Base-by-base conservation (phyloP, 2,329 filamentous ascomycete species). In the Cladophialophora immunda region DNA sequence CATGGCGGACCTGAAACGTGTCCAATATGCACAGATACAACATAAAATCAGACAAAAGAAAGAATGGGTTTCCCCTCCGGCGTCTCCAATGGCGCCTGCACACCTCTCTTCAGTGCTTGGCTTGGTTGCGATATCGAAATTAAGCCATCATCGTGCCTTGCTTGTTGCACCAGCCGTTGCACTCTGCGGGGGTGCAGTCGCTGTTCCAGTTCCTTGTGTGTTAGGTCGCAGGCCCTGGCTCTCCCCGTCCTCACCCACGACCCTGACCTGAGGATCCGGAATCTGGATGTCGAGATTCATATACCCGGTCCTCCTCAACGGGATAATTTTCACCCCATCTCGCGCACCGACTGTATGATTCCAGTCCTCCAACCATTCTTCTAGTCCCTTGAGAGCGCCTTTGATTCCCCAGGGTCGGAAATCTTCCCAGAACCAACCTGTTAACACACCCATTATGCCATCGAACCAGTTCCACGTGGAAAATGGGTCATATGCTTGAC, bases 391-490 rank as follows among this genome's bases (percentile, higher is more conserved):
- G 54, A 97, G 78, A 63, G 89, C 86, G 25, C 84, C 82, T 81
- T 98, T 98, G 66, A 91, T 86, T 27, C 71, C 72, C 47, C 50
- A 66, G 38, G 92, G 80, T 1, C 94, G 93, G 25, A 94, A 74
- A 76, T 98, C 94, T 66, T 99, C 95, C 93, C 93, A 98, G 36
- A 98, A 75, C 92, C 94, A 99, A 25, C 94, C 92, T 0, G 95
- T 98, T 36, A 93, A 79, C 4, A 96, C 83, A 1, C 94, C 93
- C 72, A 98, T 77, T 11, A 92, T 77, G 13, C 88, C 87, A 78
- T 99, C 95, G 0, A 97, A 71, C 74, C 94, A 88, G 72, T 96
- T 97, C 58, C 92, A 85, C 73, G 87, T 81, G 62, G 85, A 88
- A 77, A 89, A 94, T 0, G 95, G 94, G 74, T 91, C 88, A 77